Base-by-base conservation (phyloP, 208 protist genomes). In the Sergeia podlipaevii region DNA sequence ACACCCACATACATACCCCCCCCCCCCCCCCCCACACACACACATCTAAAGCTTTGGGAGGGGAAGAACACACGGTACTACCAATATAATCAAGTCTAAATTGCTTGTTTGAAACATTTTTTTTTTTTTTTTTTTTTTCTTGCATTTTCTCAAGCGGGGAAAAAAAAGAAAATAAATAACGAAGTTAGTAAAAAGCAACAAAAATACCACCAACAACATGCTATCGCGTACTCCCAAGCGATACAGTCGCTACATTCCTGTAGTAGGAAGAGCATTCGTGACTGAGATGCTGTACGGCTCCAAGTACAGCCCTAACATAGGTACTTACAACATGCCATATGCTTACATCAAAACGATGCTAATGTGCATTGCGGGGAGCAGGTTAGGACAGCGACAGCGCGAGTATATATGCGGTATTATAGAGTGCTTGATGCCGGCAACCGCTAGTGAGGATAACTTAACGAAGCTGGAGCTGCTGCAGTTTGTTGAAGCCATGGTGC, bases 291-390 rank as follows among this genome's bases (percentile, higher is more conserved):
- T 93, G 2, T 93, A 93, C 60, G 81, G 81, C n/a, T 79, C 60
- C 28, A 87, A 85, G 64, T 90, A 90, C 66, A 70, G 66, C 17
- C 72, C 81, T 18, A 71, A 90, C 60, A 54, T 93, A 4, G 81
- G 81, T 4, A 59, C 61, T 26, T 89, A 81, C 51, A 56, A 44
- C 49, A 74, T 80, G 51, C 85, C 85, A 0, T 87, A 77, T 49
- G 51, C 83, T 7, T 93, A 93, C 50, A 70, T 90, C 0, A 90
- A 89, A 49, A 84, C 79, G 1, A 49, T 93, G 13, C 52, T 93
- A 2, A 74, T 84, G 33, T 85, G 77, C 58, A 66, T 68, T 43
- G 67, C 72, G 11, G 74, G 60, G 23, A 18, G 66, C 27, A 56
- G 73, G 0, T 43, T 76, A 20, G 50, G 54, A 46, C 46, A 74